These are phyloP conservation scores for Kokia cookei DNA, from an alignment of 441 rosid genomes.

Conservation along the genomic window DNA sequence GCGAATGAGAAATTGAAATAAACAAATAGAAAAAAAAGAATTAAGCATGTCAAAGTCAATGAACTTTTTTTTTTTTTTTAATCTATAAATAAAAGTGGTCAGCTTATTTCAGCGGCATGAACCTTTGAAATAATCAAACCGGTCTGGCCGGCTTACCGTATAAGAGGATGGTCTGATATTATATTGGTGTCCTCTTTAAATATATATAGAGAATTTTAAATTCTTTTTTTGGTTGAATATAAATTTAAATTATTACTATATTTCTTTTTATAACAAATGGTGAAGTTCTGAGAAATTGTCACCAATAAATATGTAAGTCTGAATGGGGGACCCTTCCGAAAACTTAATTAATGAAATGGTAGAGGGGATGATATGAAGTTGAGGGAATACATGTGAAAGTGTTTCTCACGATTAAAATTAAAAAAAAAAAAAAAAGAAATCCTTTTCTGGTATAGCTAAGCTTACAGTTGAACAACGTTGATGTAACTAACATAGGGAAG, in stretches of 20 bases:
- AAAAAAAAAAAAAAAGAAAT: not conserved
- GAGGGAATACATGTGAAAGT: conserved; percentile 1
- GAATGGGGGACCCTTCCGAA: not conserved
- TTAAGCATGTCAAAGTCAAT: not conserved
- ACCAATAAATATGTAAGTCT: too few relatives aligned
- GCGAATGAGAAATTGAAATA: not conserved
- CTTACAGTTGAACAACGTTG: not conserved
- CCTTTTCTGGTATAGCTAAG: not conserved
- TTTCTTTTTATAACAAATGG: too few relatives aligned
- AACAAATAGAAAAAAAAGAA: not conserved
- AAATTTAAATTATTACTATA: too few relatives aligned
- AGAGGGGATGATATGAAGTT: not conserved
- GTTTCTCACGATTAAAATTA: not conserved
- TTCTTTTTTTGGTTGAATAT: too few relatives aligned
- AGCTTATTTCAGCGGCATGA: not conserved
- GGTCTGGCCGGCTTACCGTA: not conserved
- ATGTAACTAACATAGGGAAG: not conserved
- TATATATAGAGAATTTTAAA: too few relatives aligned
- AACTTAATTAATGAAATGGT: not conserved
- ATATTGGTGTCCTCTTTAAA: too few relatives aligned
- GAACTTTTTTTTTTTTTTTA: too few relatives aligned
- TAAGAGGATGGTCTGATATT: not conserved
- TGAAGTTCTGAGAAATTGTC: too few relatives aligned
- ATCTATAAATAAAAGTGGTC: not conserved
- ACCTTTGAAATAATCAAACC: not conserved